Base-by-base conservation (phyloP, 805 yeast genomes). In the Danielia oregonensis region DNA sequence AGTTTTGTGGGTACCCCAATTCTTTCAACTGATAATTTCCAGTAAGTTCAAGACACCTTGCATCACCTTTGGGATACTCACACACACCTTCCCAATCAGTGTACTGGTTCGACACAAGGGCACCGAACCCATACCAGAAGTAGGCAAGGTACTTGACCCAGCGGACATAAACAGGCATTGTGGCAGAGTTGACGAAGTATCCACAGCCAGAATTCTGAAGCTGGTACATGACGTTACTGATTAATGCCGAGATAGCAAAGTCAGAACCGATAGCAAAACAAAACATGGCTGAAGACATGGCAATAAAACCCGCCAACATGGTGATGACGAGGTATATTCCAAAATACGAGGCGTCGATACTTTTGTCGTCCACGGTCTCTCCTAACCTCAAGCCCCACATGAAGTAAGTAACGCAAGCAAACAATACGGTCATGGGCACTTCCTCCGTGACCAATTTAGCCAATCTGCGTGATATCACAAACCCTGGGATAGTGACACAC, bases 91-190 rank as follows among this genome's bases (percentile, higher is more conserved):
- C 40, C 61, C 68, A 83, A 22, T 70, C 74, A 2, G 82, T 65
- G 51, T 75, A 86, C 46, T 85, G 80, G 50, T 79, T 82, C 0
- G 88, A 70, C 26, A 72, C 49, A 37, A 80, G 49, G 2, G 79
- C 79, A 2, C 93, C 93, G 57, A 82, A 83, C 0, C 79, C 80
- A 51, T 82, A 86, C 86, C 89, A 87, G 33, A 82, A 68, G 52
- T 75, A 83, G 0, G 91, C 80, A 37, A 80, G 63, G 56, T 83
- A 86, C 52, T 82, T 84, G 4, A 81, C 72, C 96, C 96, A 86
- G 23, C 86, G 68, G 6, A 86, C 94, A 49, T 87, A 87, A 1
- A 84, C 94, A 0, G 95, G 95, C 78, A 86, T 71, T 1, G 76
- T 69, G 6, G 68, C 64, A 1, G 88, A 76, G 54, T 86, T 85